Evolutionary conservation across 192 early-diverging fungal species (phyloP).

Genomic region (Umbelopsis ramanniana): DNA sequence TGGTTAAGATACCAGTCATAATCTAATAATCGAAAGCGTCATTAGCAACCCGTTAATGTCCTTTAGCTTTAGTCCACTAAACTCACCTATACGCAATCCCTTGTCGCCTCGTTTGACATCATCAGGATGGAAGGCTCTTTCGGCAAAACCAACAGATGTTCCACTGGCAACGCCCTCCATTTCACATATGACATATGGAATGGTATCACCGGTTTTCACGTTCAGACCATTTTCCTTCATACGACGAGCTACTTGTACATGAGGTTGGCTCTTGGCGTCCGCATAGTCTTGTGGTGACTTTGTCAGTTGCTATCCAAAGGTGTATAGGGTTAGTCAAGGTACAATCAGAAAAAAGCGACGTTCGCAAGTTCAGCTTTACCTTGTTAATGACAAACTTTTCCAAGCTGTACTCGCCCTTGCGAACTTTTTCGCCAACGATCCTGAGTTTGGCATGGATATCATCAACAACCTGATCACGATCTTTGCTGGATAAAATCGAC

Average conservation of each 20-base stretch:
- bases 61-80: neutral
- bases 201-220: slow-evolving; percentile 83
- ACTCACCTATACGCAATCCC: slow-evolving; percentile 47
- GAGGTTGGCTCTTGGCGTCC: slow-evolving; percentile 87
- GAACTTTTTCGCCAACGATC: slow-evolving; percentile 71
- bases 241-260: slow-evolving; percentile 91
- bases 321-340: neutral
- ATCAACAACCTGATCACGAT: slow-evolving; percentile 73
- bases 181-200: slow-evolving; percentile 91
- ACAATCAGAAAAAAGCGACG: neutral
- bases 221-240: slow-evolving; percentile 72
- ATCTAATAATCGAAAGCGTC: slow-evolving; percentile 44
- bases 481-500: slow-evolving; percentile 56
- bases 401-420: slow-evolving; percentile 68
- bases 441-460: slow-evolving; percentile 79
- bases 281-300: slow-evolving; percentile 92
- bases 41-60: no score
- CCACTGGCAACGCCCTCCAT: slow-evolving; percentile 37
- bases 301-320: slow-evolving; percentile 67
- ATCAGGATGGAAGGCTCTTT: slow-evolving; percentile 83
- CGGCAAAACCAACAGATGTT: slow-evolving; percentile 59
- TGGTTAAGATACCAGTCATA: slow-evolving; percentile 92
- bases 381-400: slow-evolving; percentile 94
- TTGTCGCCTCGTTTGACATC: slow-evolving; percentile 68
- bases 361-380: slow-evolving; percentile 37